Base-by-base conservation (phyloP, 192 early-diverging fungal species). In the Blastocladiella britannica region DNA sequence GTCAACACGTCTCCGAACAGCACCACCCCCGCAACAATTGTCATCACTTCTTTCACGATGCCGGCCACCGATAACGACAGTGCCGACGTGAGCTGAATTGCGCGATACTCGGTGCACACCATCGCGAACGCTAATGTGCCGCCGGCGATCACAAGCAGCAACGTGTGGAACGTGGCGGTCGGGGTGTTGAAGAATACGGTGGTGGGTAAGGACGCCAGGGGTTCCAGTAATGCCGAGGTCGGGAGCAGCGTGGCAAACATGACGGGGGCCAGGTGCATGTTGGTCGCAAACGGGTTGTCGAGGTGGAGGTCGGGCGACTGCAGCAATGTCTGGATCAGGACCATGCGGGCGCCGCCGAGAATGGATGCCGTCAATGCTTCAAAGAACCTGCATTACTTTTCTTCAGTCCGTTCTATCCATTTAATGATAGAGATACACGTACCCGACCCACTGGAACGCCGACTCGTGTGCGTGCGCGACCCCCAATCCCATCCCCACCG, bases 31-130 rank as follows among this genome's bases (percentile, higher is more conserved):
- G 84, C 66, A 7, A 76, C 65, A 20, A 95, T 80, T 25, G 90
- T 91, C 8, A 83, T 65, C 1, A 95, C 82, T 65, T 95, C 92
- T 74, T 83, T 84, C 60, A 87, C 65, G 62, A 84, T 91, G 20
- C 92, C 92, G 4, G 82, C 83, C 0, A 92, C 81, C n/a, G 87
- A 90, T 31, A 95, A 68, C 0, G 91, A 84, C 4, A 95, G 75
- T 3, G 88, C 88, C 5, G 82, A 87, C 0, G 88, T 92, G 52
- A 75, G 68, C 8, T 82, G 71, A 63, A 95, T 91, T 30, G 92
- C 63, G 29, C 79, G 71, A 66, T 83, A 95, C 63, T 95, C 92
- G 12, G 81, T 73, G 54, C 86, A 72, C 18, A 93, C 80, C 88
- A 95, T 89, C 27, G 76, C 61, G 63, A 90, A 93, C 6, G 92